Evolutionary conservation across 495 filamentous ascomycete species (phyloP).

Genomic region (Choiromyces venosus): DNA sequence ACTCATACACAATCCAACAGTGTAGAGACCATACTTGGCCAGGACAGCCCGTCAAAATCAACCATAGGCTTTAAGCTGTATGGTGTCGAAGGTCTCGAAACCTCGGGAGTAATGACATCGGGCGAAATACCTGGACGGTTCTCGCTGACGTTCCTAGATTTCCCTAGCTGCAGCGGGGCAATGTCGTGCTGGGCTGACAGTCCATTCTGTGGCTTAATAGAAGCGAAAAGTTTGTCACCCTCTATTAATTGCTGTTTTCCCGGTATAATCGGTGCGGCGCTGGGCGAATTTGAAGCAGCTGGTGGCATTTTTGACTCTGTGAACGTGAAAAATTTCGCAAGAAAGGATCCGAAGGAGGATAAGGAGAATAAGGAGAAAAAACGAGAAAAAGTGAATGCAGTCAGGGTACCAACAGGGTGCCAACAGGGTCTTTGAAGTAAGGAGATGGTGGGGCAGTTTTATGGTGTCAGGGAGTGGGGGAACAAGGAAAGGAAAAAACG

Average conservation of each 20-base stretch:
- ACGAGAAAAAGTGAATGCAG: not conserved
- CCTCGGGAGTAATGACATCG: slow-evolving; percentile 23
- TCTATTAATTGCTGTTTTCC: not conserved
- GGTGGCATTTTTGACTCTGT: not conserved
- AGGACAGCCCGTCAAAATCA: slow-evolving; percentile 69
- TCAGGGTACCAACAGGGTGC: not conserved
- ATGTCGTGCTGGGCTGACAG: slow-evolving; percentile 30
- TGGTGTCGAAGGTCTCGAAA: slow-evolving; percentile 31
- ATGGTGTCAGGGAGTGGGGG: not conserved
- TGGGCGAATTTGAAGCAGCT: not conserved
- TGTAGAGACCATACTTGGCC: slow-evolving; percentile 53
- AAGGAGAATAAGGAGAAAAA: not conserved
- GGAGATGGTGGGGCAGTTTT: not conserved
- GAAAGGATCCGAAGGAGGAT: not conserved
- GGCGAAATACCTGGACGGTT: slow-evolving; percentile 13
- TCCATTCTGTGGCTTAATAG: slow-evolving; percentile 20
- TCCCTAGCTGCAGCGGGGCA: slow-evolving; percentile 29
- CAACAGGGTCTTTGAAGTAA: not conserved
- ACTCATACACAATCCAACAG: not conserved
- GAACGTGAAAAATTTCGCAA: not conserved
- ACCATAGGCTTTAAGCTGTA: slow-evolving; percentile 51
- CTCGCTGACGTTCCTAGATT: slow-evolving; percentile 12
- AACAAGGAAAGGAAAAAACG: not conserved
- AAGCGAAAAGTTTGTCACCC: slow-evolving; percentile 30
- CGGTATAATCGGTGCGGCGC: not conserved